Evolutionary conservation across 140 eudicot species (phyloP), one percentile per base, ranked within the genome.

Genomic region (Erigeron philadelphicus): DNA sequence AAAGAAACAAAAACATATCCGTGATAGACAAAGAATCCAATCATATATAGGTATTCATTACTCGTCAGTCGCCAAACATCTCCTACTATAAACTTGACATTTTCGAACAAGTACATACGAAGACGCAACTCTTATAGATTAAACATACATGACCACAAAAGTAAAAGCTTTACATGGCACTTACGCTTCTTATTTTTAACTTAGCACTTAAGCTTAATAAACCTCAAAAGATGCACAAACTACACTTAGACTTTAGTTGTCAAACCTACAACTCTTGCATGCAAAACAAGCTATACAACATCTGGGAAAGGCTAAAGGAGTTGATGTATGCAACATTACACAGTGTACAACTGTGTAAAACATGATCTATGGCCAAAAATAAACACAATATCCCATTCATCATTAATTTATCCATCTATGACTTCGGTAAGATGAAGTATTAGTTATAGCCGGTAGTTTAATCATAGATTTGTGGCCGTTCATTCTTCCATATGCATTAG

Each of bases 201-300:
- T 45, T 31, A 45, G 1, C 72, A 65, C 31, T 42, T n/a, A 44
- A 55, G 31, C 74, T 41, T 23, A 52, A 35, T 43, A n/a, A 65
- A 65, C 7, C 41, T 17, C 19, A 62, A 72, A 61, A 3, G 4
- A 15, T 60, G 10, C 40, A 35, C 7, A 60, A 72, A 19, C 59
- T 63, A 56, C 53, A 66, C 31, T 75, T 74, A 45, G 73, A 66
- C 73, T 55, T 54, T 57, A 6, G 5, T 10, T 8, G 67, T 66
- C 79, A 60, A 41, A 19, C 45, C 70, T 12, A 59, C 0, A 58
- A 58, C 43, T 11, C 9, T 35, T 7, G 66, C 40, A 72, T 19
- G 46, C 72, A 64, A 73, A 44, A 12, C 18, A 62, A 62, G 59
- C 45, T 31, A 60, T 38, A 12, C 6, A 40, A 21, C 4, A 9